Percentiles rank a stretch among this genome's conserved stretches.
These are phyloP conservation scores for Tolypocladium cylindrosporum DNA, from an alignment of 2,329 filamentous ascomycete genomes.

Conservation along the genomic window DNA sequence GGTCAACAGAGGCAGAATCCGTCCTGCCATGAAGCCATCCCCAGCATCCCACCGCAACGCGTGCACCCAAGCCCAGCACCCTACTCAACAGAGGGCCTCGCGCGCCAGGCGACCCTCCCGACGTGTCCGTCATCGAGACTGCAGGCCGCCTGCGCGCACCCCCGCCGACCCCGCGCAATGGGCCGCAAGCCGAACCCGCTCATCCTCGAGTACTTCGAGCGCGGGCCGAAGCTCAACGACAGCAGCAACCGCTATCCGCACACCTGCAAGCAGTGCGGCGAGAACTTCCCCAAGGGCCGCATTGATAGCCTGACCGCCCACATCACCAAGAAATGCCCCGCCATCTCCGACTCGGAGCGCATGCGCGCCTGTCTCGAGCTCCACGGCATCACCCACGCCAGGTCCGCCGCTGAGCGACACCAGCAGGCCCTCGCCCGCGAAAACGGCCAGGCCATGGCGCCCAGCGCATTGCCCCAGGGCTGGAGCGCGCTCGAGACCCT, in stretches of 20 bases:
- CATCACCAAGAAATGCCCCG: conserved; percentile 77
- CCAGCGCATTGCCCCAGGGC: conserved; percentile 38
- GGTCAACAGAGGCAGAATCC: conserved; percentile 24
- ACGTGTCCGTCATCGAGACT: background rate
- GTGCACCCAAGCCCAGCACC: background rate
- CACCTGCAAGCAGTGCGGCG: conserved; percentile 79
- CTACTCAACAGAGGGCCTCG: background rate
- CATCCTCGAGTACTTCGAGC: conserved; percentile 80
- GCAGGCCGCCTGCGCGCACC: background rate
- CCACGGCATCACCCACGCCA: conserved; percentile 54
- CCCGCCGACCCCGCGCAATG: conserved; percentile 38
- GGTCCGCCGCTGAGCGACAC: conserved; percentile 20
- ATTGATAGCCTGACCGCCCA: conserved; percentile 75
- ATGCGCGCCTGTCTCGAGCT: conserved; percentile 65
- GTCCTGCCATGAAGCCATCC: conserved; percentile 9
- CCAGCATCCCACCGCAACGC: conserved; percentile 4
- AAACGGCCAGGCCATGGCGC: conserved; percentile 17
- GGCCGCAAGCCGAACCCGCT: conserved; percentile 76
- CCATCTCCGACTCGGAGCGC: conserved; percentile 63
- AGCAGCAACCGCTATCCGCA: conserved; percentile 88
- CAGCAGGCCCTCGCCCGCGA: conserved; percentile 14
- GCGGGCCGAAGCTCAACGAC: conserved; percentile 78
- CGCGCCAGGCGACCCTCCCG: background rate
- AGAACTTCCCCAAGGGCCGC: conserved; percentile 83
- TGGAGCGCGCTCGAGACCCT: conserved; percentile 80